Evolutionary conservation across 768 basidiomycete genomes (phyloP).

Genomic region (Rhodotorula toruloides): DNA sequence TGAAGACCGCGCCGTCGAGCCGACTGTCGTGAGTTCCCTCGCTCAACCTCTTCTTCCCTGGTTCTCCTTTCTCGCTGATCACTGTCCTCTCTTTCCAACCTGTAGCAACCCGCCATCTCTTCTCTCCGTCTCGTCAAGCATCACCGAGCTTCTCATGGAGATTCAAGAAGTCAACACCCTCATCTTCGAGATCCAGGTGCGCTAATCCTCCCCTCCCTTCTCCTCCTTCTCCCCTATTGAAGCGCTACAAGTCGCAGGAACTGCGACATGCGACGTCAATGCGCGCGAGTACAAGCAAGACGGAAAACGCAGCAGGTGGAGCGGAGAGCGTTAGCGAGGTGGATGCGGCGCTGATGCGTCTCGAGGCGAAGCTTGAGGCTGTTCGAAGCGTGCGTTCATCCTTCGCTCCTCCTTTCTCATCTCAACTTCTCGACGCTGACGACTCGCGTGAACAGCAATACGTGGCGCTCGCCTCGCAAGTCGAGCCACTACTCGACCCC

Average conservation of each 20-base stretch:
- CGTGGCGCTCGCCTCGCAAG: constrained; percentile 1
- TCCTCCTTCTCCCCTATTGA: neutral
- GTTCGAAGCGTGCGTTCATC: constrained; percentile 13
- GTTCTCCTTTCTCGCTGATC: no score
- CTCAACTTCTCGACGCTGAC: neutral
- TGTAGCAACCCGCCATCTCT: no score
- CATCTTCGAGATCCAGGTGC: constrained; percentile 39
- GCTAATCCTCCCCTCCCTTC: neutral
- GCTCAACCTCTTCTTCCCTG: no score
- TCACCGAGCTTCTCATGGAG: constrained; percentile 36
- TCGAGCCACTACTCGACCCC: constrained; percentile 2
- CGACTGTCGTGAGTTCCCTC: no score
- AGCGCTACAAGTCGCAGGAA: neutral
- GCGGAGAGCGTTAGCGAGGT: constrained; percentile 21
- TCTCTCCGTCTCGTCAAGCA: constrained; percentile 28
- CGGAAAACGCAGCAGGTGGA: neutral
- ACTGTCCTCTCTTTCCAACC: no score
- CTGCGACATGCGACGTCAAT: neutral
- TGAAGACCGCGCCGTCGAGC: no score
- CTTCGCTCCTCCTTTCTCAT: neutral
- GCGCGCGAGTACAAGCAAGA: neutral
- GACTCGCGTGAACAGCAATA: neutral
- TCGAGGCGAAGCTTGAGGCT: constrained; percentile 38
- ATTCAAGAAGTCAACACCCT: constrained; percentile 35
- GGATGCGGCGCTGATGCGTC: constrained; percentile 32